Conservation (phyloP, 345 rosid species). For the Melaleuca quinquenervia region DNA sequence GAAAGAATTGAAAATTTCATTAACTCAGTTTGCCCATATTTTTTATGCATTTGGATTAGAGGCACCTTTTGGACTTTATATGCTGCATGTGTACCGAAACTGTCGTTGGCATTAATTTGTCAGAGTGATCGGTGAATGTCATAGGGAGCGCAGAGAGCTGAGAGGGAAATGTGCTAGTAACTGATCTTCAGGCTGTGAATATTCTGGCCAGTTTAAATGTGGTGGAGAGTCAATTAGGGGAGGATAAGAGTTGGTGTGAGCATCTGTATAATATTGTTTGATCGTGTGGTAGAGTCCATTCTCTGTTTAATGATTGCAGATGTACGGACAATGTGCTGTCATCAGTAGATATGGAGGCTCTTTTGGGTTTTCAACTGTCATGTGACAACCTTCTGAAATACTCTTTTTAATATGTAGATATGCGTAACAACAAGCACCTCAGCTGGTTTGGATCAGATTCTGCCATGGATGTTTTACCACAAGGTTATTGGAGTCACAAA, state of each 20-base stretch:
- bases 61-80: neutral
- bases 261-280: neutral
- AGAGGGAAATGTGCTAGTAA: neutral
- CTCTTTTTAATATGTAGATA: slow-evolving; percentile 32
- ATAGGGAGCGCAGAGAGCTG: neutral
- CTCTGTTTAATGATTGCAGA: neutral
- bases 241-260: neutral
- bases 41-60: neutral
- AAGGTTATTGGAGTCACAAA: slow-evolving; percentile 89
- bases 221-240: neutral
- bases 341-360: neutral
- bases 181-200: neutral
- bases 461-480: slow-evolving; percentile 97
- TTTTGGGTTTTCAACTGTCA: neutral
- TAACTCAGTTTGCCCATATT: neutral
- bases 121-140: neutral
- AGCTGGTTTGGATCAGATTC: slow-evolving; percentile 88
- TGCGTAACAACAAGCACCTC: slow-evolving; percentile 86
- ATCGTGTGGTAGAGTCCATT: neutral
- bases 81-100: neutral
- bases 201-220: neutral
- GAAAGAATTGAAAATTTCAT: neutral
- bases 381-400: neutral
- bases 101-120: neutral
- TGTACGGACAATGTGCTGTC: neutral